phyloP scores from a whole-genome alignment of 192 early-diverging fungal genomes.

The Backusella morwellensis region DNA sequence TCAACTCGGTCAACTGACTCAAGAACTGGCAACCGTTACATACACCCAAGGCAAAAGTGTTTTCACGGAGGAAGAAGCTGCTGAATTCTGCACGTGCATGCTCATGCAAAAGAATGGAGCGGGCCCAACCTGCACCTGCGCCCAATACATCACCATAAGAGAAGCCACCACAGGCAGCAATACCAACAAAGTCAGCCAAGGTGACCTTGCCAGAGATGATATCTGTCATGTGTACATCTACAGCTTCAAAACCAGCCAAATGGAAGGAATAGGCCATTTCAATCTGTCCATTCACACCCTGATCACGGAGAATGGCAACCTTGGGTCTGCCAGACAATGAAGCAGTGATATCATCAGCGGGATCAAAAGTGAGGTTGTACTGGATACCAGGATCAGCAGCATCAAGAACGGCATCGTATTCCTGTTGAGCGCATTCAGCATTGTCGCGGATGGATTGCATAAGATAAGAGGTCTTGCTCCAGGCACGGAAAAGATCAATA shows the following conservation, averaged over 20 bases:
- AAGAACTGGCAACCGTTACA: conserved; percentile 99
- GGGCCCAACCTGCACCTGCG: conserved; percentile 98
- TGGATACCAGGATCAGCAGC: conserved; percentile 76
- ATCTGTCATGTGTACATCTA: conserved; percentile 99
- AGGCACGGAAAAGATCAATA: conserved; percentile 72
- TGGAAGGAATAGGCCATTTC: conserved; percentile 97
- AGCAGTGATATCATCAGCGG: conserved; percentile 47
- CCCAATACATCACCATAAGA: conserved; percentile 99
- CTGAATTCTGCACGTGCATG: conserved; percentile 70
- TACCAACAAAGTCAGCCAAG: conserved; percentile 75
- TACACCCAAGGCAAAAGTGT: conserved; percentile 96
- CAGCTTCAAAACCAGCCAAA: conserved; percentile 87
- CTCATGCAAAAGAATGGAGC: conserved; percentile 77
- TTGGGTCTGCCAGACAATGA: conserved; percentile 54
- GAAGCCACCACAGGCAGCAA: conserved; percentile 97
- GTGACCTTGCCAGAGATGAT: conserved; percentile 63
- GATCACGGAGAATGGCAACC: conserved; percentile 95
- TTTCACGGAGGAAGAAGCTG: conserved; percentile 76
- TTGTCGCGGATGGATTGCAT: conserved; percentile 93
- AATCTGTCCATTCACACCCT: conserved; percentile 94
- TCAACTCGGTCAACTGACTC: conserved; percentile 77
- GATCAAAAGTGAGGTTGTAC: conserved; percentile 79
- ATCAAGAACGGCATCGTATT: conserved; percentile 73
- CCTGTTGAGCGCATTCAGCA: conserved; percentile 79
- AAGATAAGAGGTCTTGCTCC: conserved; percentile 89